Conservation (phyloP, 2,329 filamentous ascomycete genomes). For the Xylariaceae sp. region DNA sequence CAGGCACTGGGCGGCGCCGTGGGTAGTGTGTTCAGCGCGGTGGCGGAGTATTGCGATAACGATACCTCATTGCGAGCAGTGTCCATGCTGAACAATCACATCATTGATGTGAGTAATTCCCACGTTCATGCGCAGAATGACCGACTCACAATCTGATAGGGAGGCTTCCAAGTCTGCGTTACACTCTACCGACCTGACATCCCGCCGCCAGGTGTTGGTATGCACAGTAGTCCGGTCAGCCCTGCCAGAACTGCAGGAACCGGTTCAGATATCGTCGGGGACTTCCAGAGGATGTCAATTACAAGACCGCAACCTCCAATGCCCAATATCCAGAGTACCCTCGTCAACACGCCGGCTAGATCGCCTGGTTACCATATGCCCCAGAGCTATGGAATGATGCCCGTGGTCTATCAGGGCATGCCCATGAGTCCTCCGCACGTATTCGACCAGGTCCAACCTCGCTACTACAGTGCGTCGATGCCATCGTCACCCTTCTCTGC, state of each 20-base stretch:
- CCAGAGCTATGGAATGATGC: conserved; percentile 29
- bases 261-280: conserved; percentile 16
- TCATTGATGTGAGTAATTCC: conserved; percentile 26
- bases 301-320: conserved; percentile 16
- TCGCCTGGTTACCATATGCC: conserved; percentile 20
- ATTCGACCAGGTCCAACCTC: conserved; percentile 25
- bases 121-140: neutral
- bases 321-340: conserved; percentile 11
- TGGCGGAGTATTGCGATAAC: conserved; percentile 47
- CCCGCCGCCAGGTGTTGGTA: conserved; percentile 10
- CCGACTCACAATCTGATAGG: conserved; percentile 11
- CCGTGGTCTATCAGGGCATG: conserved; percentile 28
- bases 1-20: conserved; percentile 27
- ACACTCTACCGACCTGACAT: conserved; percentile 23
- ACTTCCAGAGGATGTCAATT: conserved; percentile 21
- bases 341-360: conserved; percentile 19
- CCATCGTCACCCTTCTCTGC: conserved; percentile 20
- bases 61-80: conserved; percentile 34
- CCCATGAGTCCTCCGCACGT: conserved; percentile 25
- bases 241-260: conserved; percentile 14
- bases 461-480: conserved; percentile 21
- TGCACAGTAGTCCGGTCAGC: conserved; percentile 11
- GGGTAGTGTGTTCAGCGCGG: conserved; percentile 36
- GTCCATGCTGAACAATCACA: conserved; percentile 30
- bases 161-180: conserved; percentile 21